These are phyloP conservation scores for Solanum bulbocastanum DNA, from an alignment of 257 asterid species.

Conservation along the genomic window DNA sequence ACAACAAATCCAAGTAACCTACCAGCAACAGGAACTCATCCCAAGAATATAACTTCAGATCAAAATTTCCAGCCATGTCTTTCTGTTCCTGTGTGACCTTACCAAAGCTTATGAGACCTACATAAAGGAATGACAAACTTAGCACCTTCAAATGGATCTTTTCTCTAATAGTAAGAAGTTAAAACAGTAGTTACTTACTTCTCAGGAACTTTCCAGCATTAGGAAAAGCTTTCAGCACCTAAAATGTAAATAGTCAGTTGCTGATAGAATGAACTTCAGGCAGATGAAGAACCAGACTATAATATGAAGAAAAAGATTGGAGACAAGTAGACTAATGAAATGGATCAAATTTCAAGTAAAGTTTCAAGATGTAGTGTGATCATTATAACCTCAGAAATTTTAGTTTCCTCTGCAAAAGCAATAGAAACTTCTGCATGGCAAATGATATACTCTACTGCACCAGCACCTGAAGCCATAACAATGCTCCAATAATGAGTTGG, in stretches of 20 bases:
- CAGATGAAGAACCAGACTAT: neutral
- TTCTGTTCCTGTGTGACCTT: slow-evolving; percentile 40
- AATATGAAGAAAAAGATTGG: neutral
- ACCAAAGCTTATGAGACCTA: slow-evolving; percentile 75
- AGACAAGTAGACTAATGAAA: neutral
- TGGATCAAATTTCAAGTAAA: neutral
- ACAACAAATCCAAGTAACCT: slow-evolving; percentile 6
- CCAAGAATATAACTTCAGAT: slow-evolving; percentile 55
- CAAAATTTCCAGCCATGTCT: slow-evolving; percentile 36
- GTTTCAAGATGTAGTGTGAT: neutral
- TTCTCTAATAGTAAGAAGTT: neutral
- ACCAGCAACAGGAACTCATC: slow-evolving; percentile 72
- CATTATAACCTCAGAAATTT: slow-evolving; percentile 48
- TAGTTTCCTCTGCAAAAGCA: slow-evolving; percentile 59
- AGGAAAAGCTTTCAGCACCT: slow-evolving; percentile 71
- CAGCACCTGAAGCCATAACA: slow-evolving; percentile 50
- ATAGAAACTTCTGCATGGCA: slow-evolving; percentile 67
- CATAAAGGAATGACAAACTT: neutral
- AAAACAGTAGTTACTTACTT: slow-evolving; percentile 33
- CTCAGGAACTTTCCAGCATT: slow-evolving; percentile 39
- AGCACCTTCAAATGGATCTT: neutral
- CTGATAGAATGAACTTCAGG: neutral
- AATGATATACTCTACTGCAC: slow-evolving; percentile 70
- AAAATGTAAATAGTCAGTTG: neutral
- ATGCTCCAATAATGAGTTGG: neutral